Base-by-base conservation (phyloP, 805 yeast species). In the Zygoascus bituminiphila region DNA sequence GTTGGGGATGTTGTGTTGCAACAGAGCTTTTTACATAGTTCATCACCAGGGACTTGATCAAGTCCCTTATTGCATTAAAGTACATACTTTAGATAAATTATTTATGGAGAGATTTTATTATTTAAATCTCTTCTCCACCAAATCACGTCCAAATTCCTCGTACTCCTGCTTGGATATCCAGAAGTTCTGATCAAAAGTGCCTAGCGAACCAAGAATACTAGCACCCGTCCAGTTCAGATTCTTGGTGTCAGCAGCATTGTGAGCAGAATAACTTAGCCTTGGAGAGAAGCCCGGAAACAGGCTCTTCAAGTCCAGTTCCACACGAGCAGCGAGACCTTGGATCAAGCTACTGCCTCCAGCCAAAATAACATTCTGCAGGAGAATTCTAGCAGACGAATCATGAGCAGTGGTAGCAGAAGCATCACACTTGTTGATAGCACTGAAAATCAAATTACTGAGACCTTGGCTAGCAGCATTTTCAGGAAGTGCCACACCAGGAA, bases 181-280 rank as follows among this genome's bases (percentile, higher is more conserved):
- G 69, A 44, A 44, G 76, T 48, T 69, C 47, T 73, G 80, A 49
- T 79, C 81, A 51, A 71, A 72, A 42, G 71, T 72, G 44, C 82
- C 77, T 71, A 79, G 73, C 40, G 76, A 73, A 12, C 84, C 79
- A 55, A 82, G 71, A 53, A 80, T 79, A 49, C 81, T 76, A 0
- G 88, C 87, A n/a, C 88, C 88, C 25, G 81, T 66, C 88, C 88
- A 82, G 21, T 76, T 70, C 44, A 82, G 77, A 54, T 71, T 76
- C 53, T 72, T 77, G 52, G 81, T 72, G 51, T 82, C 88, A 57
- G 66, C 61, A 5, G 69, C 55, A 47, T 65, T 70, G 10, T 69
- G 70, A 31, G 74, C 67, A 41, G 65, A 56, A 29, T 65, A 69
- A 19, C 73, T 69, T 6, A 41, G 15, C 49, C 68, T 63, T 52